These are phyloP conservation scores for Primulina huaijiensis DNA, from an alignment of 257 asterid species.

Conservation along the genomic window DNA sequence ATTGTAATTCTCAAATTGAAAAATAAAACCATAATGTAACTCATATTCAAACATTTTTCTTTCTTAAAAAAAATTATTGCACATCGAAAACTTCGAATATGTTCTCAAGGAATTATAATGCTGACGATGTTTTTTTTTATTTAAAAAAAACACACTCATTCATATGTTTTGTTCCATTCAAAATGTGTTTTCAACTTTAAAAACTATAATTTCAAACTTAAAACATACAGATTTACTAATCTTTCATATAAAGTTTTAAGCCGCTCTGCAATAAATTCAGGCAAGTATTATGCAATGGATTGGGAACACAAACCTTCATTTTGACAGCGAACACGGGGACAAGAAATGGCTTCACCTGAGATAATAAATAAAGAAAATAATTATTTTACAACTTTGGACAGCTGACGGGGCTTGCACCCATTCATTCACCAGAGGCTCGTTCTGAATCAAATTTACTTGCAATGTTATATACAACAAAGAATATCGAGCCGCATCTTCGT, in stretches of 20 bases:
- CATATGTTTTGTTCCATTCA: neutral
- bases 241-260: neutral
- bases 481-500: conserved; percentile 29
- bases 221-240: neutral
- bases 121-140: neutral
- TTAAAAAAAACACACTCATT: no score
- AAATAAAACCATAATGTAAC: no score
- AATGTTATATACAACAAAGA: conserved; percentile 62
- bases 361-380: no score
- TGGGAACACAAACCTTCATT: neutral
- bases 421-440: neutral
- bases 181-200: neutral
- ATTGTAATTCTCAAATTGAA: no score
- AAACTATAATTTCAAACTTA: neutral
- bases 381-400: neutral
- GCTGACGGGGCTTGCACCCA: neutral
- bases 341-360: neutral
- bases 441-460: conserved; percentile 29
- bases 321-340: neutral
- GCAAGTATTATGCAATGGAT: neutral
- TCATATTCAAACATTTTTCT: no score
- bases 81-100: no score
- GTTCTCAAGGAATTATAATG: neutral
- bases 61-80: no score
- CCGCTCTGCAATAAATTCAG: neutral